Evolutionary conservation across 2,329 filamentous ascomycete species (phyloP), one percentile per base, ranked within the genome.

Genomic region (Sporothrix pseudoabietina): DNA sequence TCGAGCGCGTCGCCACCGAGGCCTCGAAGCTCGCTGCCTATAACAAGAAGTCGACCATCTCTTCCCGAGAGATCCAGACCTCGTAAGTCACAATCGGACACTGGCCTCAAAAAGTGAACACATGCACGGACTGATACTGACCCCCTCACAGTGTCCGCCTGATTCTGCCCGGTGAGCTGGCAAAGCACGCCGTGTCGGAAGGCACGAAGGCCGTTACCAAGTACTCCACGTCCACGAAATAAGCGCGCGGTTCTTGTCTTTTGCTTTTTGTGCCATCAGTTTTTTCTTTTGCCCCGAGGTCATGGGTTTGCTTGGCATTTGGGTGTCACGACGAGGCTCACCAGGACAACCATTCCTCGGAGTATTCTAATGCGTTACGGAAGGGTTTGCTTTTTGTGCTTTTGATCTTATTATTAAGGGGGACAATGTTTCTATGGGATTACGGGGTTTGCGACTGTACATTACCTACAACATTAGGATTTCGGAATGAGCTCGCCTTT

Each of bases 41-140:
- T 90, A 99, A 99, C 92, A 99, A 98, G 92, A 99, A 99, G 90
- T 98, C 95, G 70, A 99, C 96, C 83, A 99, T 99, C 86, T 98
- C 95, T 72, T 98, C 96, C 78, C 92, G 96, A 82, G 96, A 99
- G 87, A 99, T 99, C 83, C 96, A 99, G 90, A 99, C 96, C 80
- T 98, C 96, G 85, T 90, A 84, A 78, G 88, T 85, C 41, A 0
- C 3, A 30, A 2, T 16, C 16, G 22, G 14, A 63, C 14, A 2
- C 9, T 1, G 22, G 14, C 39, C 14, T 16, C 35, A 8, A 35
- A 35, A 35, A 35, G 35, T 35, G 35, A 8, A 35, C 26, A 52
- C 14, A 52, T 5, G 10, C 47, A 52, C 14, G 14, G 0, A 14
- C 22, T 35, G 26, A 14, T 4, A 12, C 91, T 83, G 91, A 91